Base-by-base conservation (phyloP, 208 protist genomes). In the Vickermania ingenoplastis region DNA sequence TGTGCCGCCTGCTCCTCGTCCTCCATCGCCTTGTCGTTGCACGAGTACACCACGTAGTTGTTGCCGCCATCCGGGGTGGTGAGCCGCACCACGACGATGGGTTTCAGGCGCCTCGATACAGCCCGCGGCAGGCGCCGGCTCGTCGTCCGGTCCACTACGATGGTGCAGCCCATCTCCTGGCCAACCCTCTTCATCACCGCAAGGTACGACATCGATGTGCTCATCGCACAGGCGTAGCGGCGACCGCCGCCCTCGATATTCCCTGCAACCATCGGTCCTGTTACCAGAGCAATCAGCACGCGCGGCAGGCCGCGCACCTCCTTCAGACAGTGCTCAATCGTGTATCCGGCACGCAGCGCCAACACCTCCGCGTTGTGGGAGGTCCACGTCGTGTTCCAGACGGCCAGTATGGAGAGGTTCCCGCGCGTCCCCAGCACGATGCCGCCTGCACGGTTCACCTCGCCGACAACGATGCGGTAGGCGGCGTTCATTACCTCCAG, bases 131-230 rank as follows among this genome's bases (percentile, higher is more conserved):
- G 59, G 5, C 4, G 23, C 14, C 53, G 31, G 22, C 29, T 24
- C 59, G 65, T 70, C 5, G 31, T 27, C n/a, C 29, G 5, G 59
- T 70, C 65, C 7, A 65, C 3, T 2, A 67, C 17, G n/a, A 66
- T 7, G 4, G 14, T 21, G n/a, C 23, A n/a, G 3, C 5, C n/a
- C 11, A 27, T 4, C 49, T 17, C 7, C 7, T 17, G 7, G 17
- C 36, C 36, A 17, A 45, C 36, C 11, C 17, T 45, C 36, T 45
- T 45, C 36, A 45, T 45, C 36, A 45, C 36, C 17, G 11, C 17
- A 7, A 45, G 36, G 17, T 45, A 45, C 36, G 36, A 45, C 36
- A 45, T 7, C 36, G 36, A n/a, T 7, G 36, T 45, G 36, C 36
- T 45, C 11, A 45, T 7, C 17, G 36, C 36, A 17, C 36, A 45